Percentiles rank a stretch among this genome's conserved stretches.
These are phyloP conservation scores for Petunia axillaris DNA, from an alignment of 257 asterid species.

Conservation along the genomic window DNA sequence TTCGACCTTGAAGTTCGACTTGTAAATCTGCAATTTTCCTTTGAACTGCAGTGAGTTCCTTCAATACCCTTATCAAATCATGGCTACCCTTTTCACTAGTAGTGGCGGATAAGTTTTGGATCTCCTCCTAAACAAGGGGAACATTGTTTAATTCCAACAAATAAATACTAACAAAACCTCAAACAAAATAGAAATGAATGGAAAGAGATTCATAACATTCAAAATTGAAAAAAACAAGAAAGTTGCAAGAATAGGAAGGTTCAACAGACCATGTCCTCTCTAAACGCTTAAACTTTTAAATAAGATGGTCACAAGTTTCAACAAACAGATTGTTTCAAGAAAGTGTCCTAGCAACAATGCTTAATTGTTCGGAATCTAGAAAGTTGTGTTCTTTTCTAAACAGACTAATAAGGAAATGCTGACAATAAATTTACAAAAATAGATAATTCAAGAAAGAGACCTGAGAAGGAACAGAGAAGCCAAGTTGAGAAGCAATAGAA, in stretches of 20 bases:
- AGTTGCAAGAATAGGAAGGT: too few relatives aligned
- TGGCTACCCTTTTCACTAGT: constrained; percentile 67
- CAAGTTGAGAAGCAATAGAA: constrained; percentile 87
- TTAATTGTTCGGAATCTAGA: not conserved
- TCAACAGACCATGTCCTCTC: too few relatives aligned
- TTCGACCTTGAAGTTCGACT: constrained; percentile 99
- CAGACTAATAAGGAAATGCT: too few relatives aligned
- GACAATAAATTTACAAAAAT: not conserved
- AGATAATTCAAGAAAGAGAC: constrained; percentile 30
- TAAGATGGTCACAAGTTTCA: too few relatives aligned
- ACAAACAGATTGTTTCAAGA: too few relatives aligned
- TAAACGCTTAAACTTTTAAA: too few relatives aligned
- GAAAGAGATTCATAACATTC: too few relatives aligned
- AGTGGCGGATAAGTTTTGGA: constrained; percentile 54
- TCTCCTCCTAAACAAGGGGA: constrained; percentile 67
- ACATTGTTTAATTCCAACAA: too few relatives aligned
- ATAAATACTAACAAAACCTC: not conserved
- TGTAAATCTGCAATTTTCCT: constrained; percentile 94
- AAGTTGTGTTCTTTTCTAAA: not conserved
- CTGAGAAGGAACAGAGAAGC: constrained; percentile 84
- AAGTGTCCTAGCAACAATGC: too few relatives aligned
- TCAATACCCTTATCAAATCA: constrained; percentile 82
- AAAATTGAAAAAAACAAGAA: too few relatives aligned
- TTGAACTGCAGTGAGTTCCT: constrained; percentile 89
- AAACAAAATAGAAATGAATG: not conserved